Evolutionary conservation across 345 rosid genomes (phyloP), one percentile per base, ranked within the genome.

Genomic region (Boechera divaricarpa): DNA sequence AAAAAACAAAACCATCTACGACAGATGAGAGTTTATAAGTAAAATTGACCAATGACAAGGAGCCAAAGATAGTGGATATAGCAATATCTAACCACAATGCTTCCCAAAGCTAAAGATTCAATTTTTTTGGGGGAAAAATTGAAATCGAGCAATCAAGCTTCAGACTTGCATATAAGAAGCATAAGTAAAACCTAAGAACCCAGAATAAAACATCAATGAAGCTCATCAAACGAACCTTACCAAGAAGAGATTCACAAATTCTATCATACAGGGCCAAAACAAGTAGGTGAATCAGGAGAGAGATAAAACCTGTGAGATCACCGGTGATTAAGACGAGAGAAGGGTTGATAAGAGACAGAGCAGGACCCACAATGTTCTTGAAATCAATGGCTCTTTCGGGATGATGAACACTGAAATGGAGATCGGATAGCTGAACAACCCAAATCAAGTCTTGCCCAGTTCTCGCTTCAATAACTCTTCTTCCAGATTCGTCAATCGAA

Each of bases 371-470:
- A 29, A 82, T 65, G 48, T 69, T 77, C 60, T 52, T 83, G 81
- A 95, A 95, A 67, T 91, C 90, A 16, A 79, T 69, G 59, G 98
- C 98, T 82, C 98, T 88, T 15, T 88, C 85, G 32, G 98, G 98
- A 16, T 89, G 86, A 82, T 89, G 94, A 64, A 92, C 96, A 61
- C 99, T 95, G 86, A 95, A 94, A 81, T 95, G 99, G 74, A 92
- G 99, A 86, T 95, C 99, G 51, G 99, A 95, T 26, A 95, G 87
- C 85, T 95, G 99, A 78, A 95, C 99, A 42, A 83, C 87, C 99
- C 97, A 92, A 31, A 89, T 76, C 81, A 90, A 84, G 59, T 89
- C 95, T 47, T 93, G 90, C 10, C 89, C 93, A 47, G 69, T 86
- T 76, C 79, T 67, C 21, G 86, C 88, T 60, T 87, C 81, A 12